These are phyloP conservation scores for Tulasnella sp. DNA, from an alignment of 768 basidiomycete species.

Conservation along the genomic window DNA sequence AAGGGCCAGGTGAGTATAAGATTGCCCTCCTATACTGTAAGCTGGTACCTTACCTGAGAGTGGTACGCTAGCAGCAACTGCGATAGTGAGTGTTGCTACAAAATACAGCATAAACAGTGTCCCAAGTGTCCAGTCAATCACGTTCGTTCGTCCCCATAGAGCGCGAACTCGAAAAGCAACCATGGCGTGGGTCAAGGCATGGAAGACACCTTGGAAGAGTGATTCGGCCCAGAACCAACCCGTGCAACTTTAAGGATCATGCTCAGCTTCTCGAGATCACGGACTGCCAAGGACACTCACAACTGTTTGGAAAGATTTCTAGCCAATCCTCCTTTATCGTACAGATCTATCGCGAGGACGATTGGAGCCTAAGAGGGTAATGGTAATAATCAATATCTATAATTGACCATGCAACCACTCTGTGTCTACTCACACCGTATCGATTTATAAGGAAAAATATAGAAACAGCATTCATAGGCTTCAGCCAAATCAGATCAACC, in stretches of 20 bases:
- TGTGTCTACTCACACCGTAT: background rate
- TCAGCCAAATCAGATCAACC: background rate
- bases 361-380: background rate
- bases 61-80: background rate
- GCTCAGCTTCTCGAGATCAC: background rate
- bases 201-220: background rate
- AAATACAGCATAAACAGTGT: background rate
- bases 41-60: background rate
- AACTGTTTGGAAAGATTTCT: background rate
- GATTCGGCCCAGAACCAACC: background rate
- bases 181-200: background rate
- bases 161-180: background rate
- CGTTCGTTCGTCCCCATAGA: background rate
- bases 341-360: background rate
- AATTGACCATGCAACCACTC: background rate
- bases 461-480: background rate
- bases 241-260: background rate
- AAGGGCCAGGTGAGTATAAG: too few relatives aligned
- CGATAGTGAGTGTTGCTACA: background rate
- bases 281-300: background rate
- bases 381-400: background rate
- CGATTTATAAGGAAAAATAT: background rate
- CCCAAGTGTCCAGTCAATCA: background rate
- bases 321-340: background rate
- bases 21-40: too few relatives aligned